Evolutionary conservation across 2,329 filamentous ascomycete species (phyloP), one percentile per base, ranked within the genome.

Genomic region (Didymella exigua): DNA sequence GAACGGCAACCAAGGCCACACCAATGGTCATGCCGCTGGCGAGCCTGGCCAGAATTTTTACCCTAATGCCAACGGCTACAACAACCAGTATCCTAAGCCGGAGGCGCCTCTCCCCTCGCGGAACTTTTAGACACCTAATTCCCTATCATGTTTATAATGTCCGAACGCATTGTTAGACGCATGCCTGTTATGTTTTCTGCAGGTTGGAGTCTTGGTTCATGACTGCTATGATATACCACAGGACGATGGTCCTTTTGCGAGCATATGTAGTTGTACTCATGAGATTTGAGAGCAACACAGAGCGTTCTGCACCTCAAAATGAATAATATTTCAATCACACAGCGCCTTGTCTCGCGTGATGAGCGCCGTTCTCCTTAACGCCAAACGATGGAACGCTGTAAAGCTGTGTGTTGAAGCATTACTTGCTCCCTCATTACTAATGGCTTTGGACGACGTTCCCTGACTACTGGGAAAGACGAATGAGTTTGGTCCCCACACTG

Each of bases 51-150:
- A 50, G 14, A 66, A 67, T 47, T 62, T 61, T 31, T 61, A 65
- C 54, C 46, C 61, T 31, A 64, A 62, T 19, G 54, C 53, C 21
- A 47, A 60, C 16, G 58, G 55, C 1, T 61, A 58, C n/a, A 65
- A 65, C 24, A 64, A 56, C 16, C 44, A 49, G 11, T 57, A 66
- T 42, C 59, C 58, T 5, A 67, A 64, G 49, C 68, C 68, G 9
- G 54, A 61, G 16, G 59, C 62, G 3, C 62, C 63, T 10, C 47
- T 69, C 1, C 36, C 68, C 3, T 69, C 69, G 44, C 58, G 63
- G 43, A 72, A 72, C 50, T 70, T 70, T 41, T 71, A 71, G 58
- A 31, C 30, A 7, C 26, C n/a, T 24, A n/a, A 1, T 41, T 11
- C 23, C 23, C n/a, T 29, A n/a, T 54, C 7, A 14, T 38, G 44